Conservation (phyloP, 345 rosid genomes). For the Melastoma malabathricum region DNA sequence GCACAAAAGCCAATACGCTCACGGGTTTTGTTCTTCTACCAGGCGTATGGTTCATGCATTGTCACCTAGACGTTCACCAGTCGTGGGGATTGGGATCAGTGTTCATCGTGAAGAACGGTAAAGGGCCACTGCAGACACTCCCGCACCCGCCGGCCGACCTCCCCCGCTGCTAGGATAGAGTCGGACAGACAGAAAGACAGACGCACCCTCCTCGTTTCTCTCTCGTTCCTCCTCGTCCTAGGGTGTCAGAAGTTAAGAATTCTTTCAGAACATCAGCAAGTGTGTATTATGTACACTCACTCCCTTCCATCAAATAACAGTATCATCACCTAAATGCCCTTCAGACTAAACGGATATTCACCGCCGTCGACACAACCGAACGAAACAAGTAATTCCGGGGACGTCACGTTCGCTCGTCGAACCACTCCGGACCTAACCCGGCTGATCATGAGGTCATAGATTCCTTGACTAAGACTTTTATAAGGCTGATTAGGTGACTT, state of each 20-base stretch:
- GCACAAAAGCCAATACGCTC: neutral
- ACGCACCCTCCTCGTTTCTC: constrained; percentile 1
- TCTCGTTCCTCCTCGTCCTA: constrained; percentile 1
- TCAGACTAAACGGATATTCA: too few species aligned
- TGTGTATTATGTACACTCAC: too few species aligned
- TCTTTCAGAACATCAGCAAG: neutral
- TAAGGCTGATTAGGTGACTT: too few species aligned
- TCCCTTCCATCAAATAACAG: too few species aligned
- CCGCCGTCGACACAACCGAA: too few species aligned
- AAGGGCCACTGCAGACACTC: constrained; percentile 38
- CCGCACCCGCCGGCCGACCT: constrained; percentile 71
- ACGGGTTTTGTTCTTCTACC: neutral
- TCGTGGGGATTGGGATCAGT: constrained; percentile 76
- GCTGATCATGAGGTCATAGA: too few species aligned
- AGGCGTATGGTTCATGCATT: constrained; percentile 91
- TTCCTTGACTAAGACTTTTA: too few species aligned
- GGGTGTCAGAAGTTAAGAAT: neutral
- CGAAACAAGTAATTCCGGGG: too few species aligned
- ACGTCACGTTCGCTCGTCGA: too few species aligned
- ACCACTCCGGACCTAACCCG: too few species aligned
- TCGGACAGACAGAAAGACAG: neutral
- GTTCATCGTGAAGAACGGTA: constrained; percentile 61
- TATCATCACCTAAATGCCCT: too few species aligned
- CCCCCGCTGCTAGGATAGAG: constrained; percentile 38
- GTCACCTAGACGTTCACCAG: constrained; percentile 65